Conservation (phyloP, 176 grass and related monocot genomes). For the Phyllostachys edulis region DNA sequence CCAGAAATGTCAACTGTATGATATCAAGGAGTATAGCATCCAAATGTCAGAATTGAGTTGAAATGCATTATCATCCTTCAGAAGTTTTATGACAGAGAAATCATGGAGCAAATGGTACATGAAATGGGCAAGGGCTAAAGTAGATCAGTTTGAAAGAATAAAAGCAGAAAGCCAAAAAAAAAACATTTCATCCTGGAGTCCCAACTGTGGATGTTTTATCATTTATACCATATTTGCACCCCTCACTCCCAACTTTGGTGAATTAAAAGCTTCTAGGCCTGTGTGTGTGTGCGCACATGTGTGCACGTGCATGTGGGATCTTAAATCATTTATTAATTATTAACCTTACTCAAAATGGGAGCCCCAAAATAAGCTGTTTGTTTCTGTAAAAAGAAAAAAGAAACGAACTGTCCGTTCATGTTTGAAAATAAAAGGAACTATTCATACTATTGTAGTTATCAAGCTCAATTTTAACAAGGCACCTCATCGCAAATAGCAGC, state of each 20-base stretch:
- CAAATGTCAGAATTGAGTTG: conserved; percentile 28
- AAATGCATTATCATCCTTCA: not conserved
- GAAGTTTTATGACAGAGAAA: not conserved
- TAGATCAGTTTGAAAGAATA: conserved; percentile 13
- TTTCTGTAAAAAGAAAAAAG: not conserved
- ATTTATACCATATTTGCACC: conserved; percentile 8
- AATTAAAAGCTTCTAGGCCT: not conserved
- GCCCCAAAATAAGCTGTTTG: not conserved
- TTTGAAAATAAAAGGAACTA: not conserved
- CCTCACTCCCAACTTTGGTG: not conserved
- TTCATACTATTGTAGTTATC: not conserved
- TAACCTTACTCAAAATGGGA: not conserved
- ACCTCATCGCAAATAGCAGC: not conserved
- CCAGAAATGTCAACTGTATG: conserved; percentile 63
- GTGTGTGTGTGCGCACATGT: not conserved
- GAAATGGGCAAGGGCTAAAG: conserved; percentile 8
- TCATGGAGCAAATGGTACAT: conserved; percentile 12
- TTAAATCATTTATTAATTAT: conserved; percentile 8
- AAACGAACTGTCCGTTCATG: not conserved
- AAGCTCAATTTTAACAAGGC: conserved; percentile 22
- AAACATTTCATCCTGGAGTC: not conserved
- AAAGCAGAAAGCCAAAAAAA: not conserved
- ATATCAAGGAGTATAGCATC: conserved; percentile 40
- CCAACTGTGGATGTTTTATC: not conserved
- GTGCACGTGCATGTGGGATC: conserved; percentile 10